phyloP scores from a whole-genome alignment of 2,329 filamentous ascomycete species.

The Thermochaetoides dissita region DNA sequence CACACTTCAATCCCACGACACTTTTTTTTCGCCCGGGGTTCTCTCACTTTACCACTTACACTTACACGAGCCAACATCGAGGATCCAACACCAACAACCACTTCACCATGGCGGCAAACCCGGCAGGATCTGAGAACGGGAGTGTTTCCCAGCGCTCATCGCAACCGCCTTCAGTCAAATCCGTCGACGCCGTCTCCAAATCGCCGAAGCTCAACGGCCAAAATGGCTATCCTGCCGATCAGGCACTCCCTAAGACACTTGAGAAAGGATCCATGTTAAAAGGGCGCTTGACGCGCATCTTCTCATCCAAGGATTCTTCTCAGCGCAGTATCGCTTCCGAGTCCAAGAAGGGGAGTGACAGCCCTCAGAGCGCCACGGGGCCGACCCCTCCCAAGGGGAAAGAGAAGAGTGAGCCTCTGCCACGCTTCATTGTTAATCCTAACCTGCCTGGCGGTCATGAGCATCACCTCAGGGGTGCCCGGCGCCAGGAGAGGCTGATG shows the following conservation, averaged over 20 bases:
- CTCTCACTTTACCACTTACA: too few species aligned
- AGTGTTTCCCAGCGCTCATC: constrained; percentile 23
- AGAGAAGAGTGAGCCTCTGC: constrained; percentile 18
- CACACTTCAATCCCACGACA: too few species aligned
- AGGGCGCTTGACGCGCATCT: constrained; percentile 51
- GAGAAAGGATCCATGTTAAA: constrained; percentile 47
- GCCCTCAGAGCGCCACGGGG: constrained; percentile 11
- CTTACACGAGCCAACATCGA: too few species aligned
- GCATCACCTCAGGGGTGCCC: constrained; percentile 78
- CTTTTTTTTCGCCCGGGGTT: too few species aligned
- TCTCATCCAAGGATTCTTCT: constrained; percentile 41
- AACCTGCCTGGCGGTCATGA: constrained; percentile 58
- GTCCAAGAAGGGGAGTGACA: constrained; percentile 13
- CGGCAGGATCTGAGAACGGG: too few species aligned
- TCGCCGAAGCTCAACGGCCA: constrained; percentile 28
- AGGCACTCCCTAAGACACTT: constrained; percentile 24
- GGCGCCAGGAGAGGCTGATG: constrained; percentile 84
- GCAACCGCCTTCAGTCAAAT: constrained; percentile 36
- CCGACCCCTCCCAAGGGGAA: constrained; percentile 20
- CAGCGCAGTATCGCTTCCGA: constrained; percentile 24
- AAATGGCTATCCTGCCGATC: constrained; percentile 21
- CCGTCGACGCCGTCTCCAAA: constrained; percentile 26
- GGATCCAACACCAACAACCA: too few species aligned
- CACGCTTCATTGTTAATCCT: constrained; percentile 37
- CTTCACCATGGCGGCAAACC: too few species aligned